These are phyloP conservation scores for Torrubiella hemipterigena DNA, from an alignment of 2,329 filamentous ascomycete species.

Conservation along the genomic window DNA sequence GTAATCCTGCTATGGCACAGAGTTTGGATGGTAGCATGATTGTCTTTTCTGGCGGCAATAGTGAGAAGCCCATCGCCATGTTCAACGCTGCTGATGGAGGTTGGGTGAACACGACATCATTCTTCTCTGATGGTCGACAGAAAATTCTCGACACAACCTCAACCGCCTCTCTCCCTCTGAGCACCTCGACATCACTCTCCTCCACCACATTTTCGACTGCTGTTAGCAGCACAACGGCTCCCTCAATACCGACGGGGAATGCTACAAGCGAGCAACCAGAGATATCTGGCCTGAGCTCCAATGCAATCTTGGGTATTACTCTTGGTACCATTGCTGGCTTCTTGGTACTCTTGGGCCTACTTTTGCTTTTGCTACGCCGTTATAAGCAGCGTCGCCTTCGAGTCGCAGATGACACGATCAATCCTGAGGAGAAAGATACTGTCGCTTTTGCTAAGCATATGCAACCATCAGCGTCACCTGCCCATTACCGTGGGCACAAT, in stretches of 20 bases:
- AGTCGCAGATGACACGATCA: conserved; percentile 30
- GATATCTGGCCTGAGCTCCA: conserved; percentile 22
- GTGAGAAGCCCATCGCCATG: conserved; percentile 55
- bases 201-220: conserved; percentile 12
- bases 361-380: conserved; percentile 48
- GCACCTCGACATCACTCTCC: conserved; percentile 9
- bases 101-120: conserved; percentile 61
- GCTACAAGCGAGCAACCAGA: conserved; percentile 12
- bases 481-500: conserved; percentile 38
- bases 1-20: conserved; percentile 61
- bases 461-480: conserved; percentile 19
- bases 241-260: too few relatives aligned
- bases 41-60: conserved; percentile 66
- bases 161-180: conserved; percentile 12
- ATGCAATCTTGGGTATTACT: conserved; percentile 64
- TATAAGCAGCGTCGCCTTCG: conserved; percentile 43
- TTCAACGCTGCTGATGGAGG: conserved; percentile 66
- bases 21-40: conserved; percentile 53
- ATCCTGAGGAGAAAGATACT: conserved; percentile 46
- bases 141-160: conserved; percentile 20
- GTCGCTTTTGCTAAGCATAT: conserved; percentile 34
- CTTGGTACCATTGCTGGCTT: conserved; percentile 72
- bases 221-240: conserved; percentile 12
- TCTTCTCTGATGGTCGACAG: conserved; percentile 42
- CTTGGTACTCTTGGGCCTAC: conserved; percentile 54